These are phyloP conservation scores for Carex kokanica DNA, from an alignment of 176 grass and related monocot genomes.

Conservation along the genomic window DNA sequence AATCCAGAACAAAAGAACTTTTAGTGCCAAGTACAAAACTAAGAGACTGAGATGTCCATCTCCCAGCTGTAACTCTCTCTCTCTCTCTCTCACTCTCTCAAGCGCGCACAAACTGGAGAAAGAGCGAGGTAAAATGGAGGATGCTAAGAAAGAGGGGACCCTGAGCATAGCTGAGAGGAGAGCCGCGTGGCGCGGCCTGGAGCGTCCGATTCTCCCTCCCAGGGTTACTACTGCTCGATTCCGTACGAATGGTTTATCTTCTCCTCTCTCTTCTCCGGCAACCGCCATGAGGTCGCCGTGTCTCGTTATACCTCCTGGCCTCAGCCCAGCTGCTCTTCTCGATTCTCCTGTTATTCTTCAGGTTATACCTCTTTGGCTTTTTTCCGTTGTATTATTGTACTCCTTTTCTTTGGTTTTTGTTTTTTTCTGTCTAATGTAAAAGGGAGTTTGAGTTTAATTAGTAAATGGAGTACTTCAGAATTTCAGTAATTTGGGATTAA, in stretches of 20 bases:
- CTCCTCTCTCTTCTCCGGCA: slow-evolving; percentile 21
- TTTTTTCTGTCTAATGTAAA: background rate
- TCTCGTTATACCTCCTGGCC: slow-evolving; percentile 35
- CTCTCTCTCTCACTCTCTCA: background rate
- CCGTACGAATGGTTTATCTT: background rate
- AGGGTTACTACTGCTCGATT: slow-evolving; percentile 26
- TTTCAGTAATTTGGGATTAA: background rate
- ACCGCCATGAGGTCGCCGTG: slow-evolving; percentile 27
- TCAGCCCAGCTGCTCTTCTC: slow-evolving; percentile 34
- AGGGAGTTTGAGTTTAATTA: background rate
- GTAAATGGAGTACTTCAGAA: background rate
- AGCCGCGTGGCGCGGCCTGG: slow-evolving; percentile 24
- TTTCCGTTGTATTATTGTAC: background rate
- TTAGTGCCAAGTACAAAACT: background rate
- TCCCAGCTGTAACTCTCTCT: background rate
- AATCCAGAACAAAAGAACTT: background rate
- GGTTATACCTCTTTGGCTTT: background rate
- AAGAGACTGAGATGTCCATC: background rate
- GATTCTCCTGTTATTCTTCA: slow-evolving; percentile 39
- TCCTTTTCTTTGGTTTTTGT: background rate
- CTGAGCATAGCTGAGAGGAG: slow-evolving; percentile 27
- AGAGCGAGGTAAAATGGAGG: slow-evolving; percentile 12
- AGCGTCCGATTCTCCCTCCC: slow-evolving; percentile 6
- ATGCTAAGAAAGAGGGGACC: slow-evolving; percentile 1
- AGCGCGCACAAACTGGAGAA: background rate